These are phyloP conservation scores for Sclerotinia glacialis DNA, from an alignment of 2,329 filamentous ascomycete genomes.

Conservation along the genomic window DNA sequence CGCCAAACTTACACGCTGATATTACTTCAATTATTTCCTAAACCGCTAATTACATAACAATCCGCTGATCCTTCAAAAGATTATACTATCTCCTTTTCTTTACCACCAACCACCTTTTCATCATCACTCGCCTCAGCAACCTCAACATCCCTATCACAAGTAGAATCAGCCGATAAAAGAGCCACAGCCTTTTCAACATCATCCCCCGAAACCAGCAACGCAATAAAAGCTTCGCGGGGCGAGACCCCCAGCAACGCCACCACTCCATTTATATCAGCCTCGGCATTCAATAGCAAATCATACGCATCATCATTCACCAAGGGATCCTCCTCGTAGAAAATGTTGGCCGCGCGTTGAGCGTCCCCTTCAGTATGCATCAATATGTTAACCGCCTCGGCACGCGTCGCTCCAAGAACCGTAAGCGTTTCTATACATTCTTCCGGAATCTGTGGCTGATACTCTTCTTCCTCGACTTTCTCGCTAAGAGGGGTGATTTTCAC, in stretches of 20 bases:
- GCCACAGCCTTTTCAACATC: not conserved
- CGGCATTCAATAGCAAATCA: not conserved
- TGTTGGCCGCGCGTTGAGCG: not conserved
- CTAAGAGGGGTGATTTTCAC: too few relatives aligned
- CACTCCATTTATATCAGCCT: not conserved
- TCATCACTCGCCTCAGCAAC: not conserved
- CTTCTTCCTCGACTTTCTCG: not conserved
- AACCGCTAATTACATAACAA: not conserved
- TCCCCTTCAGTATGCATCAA: not conserved
- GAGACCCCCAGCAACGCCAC: not conserved
- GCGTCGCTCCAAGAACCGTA: not conserved
- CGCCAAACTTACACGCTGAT: not conserved
- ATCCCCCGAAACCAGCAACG: not conserved
- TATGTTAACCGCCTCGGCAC: not conserved
- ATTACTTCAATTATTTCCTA: not conserved
- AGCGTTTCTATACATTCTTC: not conserved
- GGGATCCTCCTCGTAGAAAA: not conserved
- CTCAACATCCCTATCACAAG: not conserved
- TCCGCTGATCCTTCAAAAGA: not conserved
- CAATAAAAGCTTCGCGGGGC: not conserved
- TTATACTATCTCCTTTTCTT: too few relatives aligned
- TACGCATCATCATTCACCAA: not conserved
- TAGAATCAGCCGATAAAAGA: not conserved
- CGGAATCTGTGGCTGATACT: not conserved
- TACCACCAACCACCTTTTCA: too few relatives aligned